Evolutionary conservation across 192 early-diverging fungal species (phyloP).

Genomic region (Backusella mclennaniae): DNA sequence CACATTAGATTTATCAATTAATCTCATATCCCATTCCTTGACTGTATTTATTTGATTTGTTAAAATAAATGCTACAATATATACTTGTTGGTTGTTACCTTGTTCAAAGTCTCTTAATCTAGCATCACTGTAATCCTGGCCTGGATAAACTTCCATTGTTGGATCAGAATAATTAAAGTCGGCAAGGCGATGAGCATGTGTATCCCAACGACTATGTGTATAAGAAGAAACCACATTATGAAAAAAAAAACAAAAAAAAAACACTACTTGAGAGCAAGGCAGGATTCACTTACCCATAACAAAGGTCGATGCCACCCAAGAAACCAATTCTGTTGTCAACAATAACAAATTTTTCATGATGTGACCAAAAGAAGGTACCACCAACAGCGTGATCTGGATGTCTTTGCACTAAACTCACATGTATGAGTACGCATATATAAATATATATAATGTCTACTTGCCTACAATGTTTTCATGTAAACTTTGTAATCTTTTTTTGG

Average conservation of each 20-base stretch:
- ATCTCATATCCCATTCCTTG: slow-evolving; percentile 39
- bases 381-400: slow-evolving; percentile 82
- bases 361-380: slow-evolving; percentile 87
- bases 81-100: slow-evolving; percentile 17
- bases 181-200: slow-evolving; percentile 67
- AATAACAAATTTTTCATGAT: slow-evolving; percentile 76
- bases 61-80: not conserved
- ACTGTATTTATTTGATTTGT: slow-evolving; percentile 26
- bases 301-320: slow-evolving; percentile 83
- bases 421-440: not conserved
- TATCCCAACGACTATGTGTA: slow-evolving; percentile 52
- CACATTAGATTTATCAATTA: slow-evolving; percentile 42
- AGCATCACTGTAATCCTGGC: slow-evolving; percentile 81
- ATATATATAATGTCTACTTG: slow-evolving; percentile 19
- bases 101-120: slow-evolving; percentile 69
- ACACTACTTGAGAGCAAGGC: not conserved
- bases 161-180: slow-evolving; percentile 57
- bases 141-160: slow-evolving; percentile 43
- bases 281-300: slow-evolving; percentile 61
- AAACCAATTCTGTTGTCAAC: slow-evolving; percentile 82
- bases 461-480: slow-evolving; percentile 76
- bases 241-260: too few relatives aligned
- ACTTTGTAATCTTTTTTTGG: slow-evolving; percentile 68
- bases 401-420: slow-evolving; percentile 56
- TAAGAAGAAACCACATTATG: not conserved